Evolutionary conservation across 805 yeast genomes (phyloP).

Genomic region (Priceomyces medius): DNA sequence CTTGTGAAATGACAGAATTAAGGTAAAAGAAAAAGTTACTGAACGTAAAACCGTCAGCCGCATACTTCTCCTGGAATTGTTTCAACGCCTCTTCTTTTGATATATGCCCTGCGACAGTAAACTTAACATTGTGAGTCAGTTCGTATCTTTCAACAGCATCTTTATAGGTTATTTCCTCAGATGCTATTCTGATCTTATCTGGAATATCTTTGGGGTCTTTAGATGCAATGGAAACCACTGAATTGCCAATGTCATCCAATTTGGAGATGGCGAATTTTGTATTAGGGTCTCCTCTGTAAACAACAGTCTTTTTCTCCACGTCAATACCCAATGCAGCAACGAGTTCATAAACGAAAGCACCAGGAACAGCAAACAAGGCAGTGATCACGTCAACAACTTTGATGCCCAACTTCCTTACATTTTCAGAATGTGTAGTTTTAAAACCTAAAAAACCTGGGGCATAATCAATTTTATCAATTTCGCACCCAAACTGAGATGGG

Average conservation of each 20-base stretch:
- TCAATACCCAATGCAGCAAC: conserved; percentile 37
- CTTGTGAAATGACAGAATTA: conserved; percentile 33
- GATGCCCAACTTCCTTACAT: conserved; percentile 43
- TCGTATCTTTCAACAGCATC: conserved; percentile 44
- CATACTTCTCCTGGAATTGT: conserved; percentile 25
- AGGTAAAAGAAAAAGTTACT: conserved; percentile 39
- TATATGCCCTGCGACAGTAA: conserved; percentile 28
- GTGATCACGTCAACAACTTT: conserved; percentile 47
- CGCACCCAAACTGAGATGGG: conserved; percentile 62
- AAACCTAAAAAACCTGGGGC: conserved; percentile 31
- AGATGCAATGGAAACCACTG: conserved; percentile 42
- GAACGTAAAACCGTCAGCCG: conserved; percentile 27
- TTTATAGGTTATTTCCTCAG: conserved; percentile 39
- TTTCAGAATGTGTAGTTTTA: conserved; percentile 37
- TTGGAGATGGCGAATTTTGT: conserved; percentile 34
- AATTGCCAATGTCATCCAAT: conserved; percentile 44
- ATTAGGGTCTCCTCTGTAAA: conserved; percentile 41
- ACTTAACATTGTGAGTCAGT: conserved; percentile 30
- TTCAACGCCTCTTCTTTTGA: conserved; percentile 29
- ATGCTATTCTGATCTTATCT: conserved; percentile 42
- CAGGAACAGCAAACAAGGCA: conserved; percentile 36
- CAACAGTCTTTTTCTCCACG: conserved; percentile 30
- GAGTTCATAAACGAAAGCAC: conserved; percentile 31
- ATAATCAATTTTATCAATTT: conserved; percentile 25
- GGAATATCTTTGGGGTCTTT: conserved; percentile 40